Evolutionary conservation across 148 eudicot species (phyloP).

Genomic region (Camellia granthamiana): DNA sequence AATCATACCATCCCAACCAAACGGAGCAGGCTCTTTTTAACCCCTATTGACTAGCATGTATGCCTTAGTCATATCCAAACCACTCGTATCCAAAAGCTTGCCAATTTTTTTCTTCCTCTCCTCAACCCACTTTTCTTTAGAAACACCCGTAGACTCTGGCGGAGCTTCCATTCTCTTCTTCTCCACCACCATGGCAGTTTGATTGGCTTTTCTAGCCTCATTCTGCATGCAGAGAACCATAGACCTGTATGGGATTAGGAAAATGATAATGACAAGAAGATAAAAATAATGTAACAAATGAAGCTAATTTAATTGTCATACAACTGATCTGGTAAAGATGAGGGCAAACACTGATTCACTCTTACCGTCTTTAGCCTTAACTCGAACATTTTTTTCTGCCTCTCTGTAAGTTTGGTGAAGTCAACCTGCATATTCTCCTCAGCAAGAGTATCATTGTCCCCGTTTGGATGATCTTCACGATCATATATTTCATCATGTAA

Average conservation of each 20-base stretch:
- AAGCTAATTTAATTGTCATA: neutral
- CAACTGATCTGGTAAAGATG: neutral
- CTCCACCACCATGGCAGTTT: constrained; percentile 23
- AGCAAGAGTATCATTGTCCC: constrained; percentile 31
- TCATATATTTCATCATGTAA: constrained; percentile 35
- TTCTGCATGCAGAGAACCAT: constrained; percentile 43
- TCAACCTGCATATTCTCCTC: constrained; percentile 40
- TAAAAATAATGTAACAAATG: neutral
- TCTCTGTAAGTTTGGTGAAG: constrained; percentile 64
- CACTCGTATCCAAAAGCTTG: constrained; percentile 80
- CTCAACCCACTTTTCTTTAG: constrained; percentile 96
- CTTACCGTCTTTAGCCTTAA: constrained; percentile 82
- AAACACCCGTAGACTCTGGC: constrained; percentile 79
- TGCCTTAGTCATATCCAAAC: constrained; percentile 88
- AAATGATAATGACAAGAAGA: constrained; percentile 1
- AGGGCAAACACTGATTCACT: neutral
- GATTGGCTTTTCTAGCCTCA: constrained; percentile 30
- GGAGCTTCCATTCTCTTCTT: constrained; percentile 63
- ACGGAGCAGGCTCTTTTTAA: constrained; percentile 94
- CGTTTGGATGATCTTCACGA: constrained; percentile 34
- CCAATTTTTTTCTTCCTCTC: constrained; percentile 98
- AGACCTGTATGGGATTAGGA: neutral
- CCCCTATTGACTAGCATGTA: constrained; percentile 96
- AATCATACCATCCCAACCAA: constrained; percentile 28
- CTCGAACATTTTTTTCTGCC: constrained; percentile 77